Base-by-base conservation (phyloP, 2,329 filamentous ascomycete species). In the Hypoxylon sp. region DNA sequence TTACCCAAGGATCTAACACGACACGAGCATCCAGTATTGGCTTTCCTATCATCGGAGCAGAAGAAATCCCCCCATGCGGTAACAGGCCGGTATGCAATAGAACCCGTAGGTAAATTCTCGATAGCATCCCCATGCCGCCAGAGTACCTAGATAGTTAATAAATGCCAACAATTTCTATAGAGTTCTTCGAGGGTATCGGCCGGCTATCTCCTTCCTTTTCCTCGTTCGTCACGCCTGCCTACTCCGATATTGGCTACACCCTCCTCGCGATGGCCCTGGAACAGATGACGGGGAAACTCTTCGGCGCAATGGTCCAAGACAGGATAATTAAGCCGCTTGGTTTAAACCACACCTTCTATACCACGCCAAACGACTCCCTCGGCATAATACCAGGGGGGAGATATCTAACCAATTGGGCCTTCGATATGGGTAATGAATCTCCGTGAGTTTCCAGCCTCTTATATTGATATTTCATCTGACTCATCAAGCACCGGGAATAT, bases 221-320 rank as follows among this genome's bases (percentile, higher is more conserved):
- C 0, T 72, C 77, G 0, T 77, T 72, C 15, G 71, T 70, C 2
- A 79, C 78, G 0, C 77, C 78, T 1, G 68, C 72, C 0, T 81
- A 80, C 32, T 79, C 78, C 0, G 78, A 80, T 43, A 69, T 77
- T 15, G 77, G 74, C 2, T 80, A 75, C 57, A 73, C 75, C 3
- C 71, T 80, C n/a, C 70, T 80, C 1, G 70, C 72, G 8, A 76
- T 76, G 49, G 75, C 77, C 0, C 65, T 80, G 0, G 78, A 80
- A 62, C 66, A 69, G 10, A 75, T 77, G 48, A 75, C 76, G 0
- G 74, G 75, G 2, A 74, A 73, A 48, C 26, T 70, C 2, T 79
- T 79, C 64, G 65, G 71, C 39, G 34, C 68, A 1, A 66, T 75
- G 4, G 64, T 79, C 26, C 60, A 72, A n/a, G 70, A 76, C 2